Conservation (phyloP, 2,329 filamentous ascomycete genomes). For the Endoconidiophora laricicola region DNA sequence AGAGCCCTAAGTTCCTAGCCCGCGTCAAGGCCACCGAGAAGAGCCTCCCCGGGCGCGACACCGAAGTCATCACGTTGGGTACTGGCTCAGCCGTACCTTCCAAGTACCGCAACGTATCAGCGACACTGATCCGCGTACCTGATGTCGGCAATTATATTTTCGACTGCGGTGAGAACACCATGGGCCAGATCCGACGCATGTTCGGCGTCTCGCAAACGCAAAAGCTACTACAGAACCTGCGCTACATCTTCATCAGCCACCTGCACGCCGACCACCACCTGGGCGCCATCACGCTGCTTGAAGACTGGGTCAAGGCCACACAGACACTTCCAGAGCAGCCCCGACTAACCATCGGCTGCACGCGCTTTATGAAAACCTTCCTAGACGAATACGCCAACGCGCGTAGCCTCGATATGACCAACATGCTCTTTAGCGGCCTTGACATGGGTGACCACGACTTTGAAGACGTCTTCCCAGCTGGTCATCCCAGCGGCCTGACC, state of each 20-base stretch:
- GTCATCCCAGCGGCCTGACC: slow-evolving; percentile 40
- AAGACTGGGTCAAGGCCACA: slow-evolving; percentile 54
- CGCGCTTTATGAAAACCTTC: slow-evolving; percentile 56
- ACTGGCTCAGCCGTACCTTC: slow-evolving; percentile 84
- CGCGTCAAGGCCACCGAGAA: slow-evolving; percentile 35
- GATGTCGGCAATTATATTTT: slow-evolving; percentile 77
- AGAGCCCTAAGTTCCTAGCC: slow-evolving; percentile 28
- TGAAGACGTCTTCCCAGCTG: slow-evolving; percentile 20
- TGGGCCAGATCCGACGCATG: slow-evolving; percentile 69
- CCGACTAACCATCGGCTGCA: slow-evolving; percentile 51
- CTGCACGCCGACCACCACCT: slow-evolving; percentile 93
- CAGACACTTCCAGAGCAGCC: slow-evolving; percentile 18
- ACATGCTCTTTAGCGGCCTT: slow-evolving; percentile 22
- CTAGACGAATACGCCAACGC: slow-evolving; percentile 63
- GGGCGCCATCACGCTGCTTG: slow-evolving; percentile 65
- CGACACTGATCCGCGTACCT: slow-evolving; percentile 69
- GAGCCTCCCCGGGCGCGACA: slow-evolving; percentile 56
- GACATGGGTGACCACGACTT: slow-evolving; percentile 15
- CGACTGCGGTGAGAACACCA: slow-evolving; percentile 81
- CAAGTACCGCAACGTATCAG: slow-evolving; percentile 89
- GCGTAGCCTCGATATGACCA: slow-evolving; percentile 56
- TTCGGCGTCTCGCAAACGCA: slow-evolving; percentile 48
- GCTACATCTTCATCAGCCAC: slow-evolving; percentile 83
- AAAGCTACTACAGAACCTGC: slow-evolving; percentile 61
- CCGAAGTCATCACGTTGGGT: slow-evolving; percentile 72